A percentile compares a stretch with the other conserved stretches of the same genome.
phyloP scores from a whole-genome alignment of 1,284 basidiomycete species.

The Microbotryum lychnidis-dioicae region DNA sequence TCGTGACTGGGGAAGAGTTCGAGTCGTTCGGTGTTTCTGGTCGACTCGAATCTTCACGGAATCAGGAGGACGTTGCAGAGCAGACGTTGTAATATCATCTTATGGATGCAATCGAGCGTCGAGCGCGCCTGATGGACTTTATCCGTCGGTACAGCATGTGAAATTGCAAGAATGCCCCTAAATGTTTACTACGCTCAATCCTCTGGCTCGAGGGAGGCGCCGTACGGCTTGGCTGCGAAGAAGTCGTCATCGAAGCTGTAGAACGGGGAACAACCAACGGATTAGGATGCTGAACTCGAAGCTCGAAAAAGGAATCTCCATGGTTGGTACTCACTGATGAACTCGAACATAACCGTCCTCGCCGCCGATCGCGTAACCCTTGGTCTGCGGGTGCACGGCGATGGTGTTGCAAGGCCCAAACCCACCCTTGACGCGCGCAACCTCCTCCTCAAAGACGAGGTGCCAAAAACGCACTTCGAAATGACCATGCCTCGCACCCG shows the following conservation, averaged over 20 bases:
- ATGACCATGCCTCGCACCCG: constrained; percentile 84
- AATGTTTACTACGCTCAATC: constrained; percentile 1
- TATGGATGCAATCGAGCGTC: too few species aligned
- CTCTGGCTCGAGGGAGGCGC: constrained; percentile 39
- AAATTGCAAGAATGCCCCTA: too few species aligned
- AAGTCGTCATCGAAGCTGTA: constrained; percentile 79
- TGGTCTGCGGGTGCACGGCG: constrained; percentile 83
- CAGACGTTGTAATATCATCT: too few species aligned
- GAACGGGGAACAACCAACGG: background rate
- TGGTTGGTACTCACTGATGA: constrained; percentile 46
- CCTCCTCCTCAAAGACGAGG: constrained; percentile 95
- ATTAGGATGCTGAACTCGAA: background rate
- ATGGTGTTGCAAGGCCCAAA: constrained; percentile 97
- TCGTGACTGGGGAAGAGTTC: constrained; percentile 49
- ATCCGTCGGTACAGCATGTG: too few species aligned
- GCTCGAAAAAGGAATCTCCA: too few species aligned
- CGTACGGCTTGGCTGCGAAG: constrained; percentile 80
- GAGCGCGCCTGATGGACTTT: too few species aligned
- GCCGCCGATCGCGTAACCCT: constrained; percentile 84
- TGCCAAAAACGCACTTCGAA: constrained; percentile 99
- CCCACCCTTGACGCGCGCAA: constrained; percentile 91
- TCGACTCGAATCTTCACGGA: too few species aligned
- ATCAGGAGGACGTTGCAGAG: too few species aligned
- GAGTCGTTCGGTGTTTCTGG: constrained; percentile 46
- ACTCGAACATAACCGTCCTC: constrained; percentile 81